A percentile compares a stretch with the other conserved stretches of the same genome.
Evolutionary conservation across 1,284 basidiomycete species (phyloP).

Genomic region (Ceratobasidium sp.): DNA sequence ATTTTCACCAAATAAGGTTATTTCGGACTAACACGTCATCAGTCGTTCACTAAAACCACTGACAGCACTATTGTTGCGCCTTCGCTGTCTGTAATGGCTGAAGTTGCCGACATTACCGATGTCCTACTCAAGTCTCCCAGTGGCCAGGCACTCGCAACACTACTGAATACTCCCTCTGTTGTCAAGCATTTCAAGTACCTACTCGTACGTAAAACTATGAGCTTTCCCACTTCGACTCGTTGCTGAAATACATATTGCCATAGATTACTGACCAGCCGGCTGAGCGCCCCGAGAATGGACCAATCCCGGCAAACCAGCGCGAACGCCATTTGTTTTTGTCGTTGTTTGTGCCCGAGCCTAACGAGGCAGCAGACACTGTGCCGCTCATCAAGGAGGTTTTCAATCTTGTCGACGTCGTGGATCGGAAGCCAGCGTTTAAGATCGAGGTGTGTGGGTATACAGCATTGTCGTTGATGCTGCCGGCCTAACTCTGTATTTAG

Average conservation of each 20-base stretch:
- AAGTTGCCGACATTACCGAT: conserved; percentile 82
- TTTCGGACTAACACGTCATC: conserved; percentile 16
- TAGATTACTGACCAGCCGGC: conserved; percentile 84
- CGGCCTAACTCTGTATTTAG: conserved; percentile 44
- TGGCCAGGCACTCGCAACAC: conserved; percentile 62
- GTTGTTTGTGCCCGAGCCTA: conserved; percentile 63
- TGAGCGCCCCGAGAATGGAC: conserved; percentile 62
- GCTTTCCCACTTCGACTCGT: conserved; percentile 26
- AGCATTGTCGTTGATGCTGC: not conserved
- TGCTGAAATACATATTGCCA: conserved; percentile 3
- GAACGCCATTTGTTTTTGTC: conserved; percentile 76
- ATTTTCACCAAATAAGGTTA: not conserved
- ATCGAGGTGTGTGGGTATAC: conserved; percentile 60
- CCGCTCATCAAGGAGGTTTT: conserved; percentile 72
- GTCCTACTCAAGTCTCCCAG: conserved; percentile 70
- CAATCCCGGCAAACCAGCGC: conserved; percentile 58
- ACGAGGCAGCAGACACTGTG: conserved; percentile 59
- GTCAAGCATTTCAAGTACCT: conserved; percentile 79
- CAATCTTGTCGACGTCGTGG: conserved; percentile 72
- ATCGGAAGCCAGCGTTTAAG: conserved; percentile 62
- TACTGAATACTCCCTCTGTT: conserved; percentile 68
- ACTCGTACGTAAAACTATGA: conserved; percentile 56
- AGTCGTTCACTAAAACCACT: conserved; percentile 71
- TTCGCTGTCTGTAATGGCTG: conserved; percentile 75
- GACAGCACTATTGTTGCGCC: conserved; percentile 68